phyloP scores from a whole-genome alignment of 1,139 yeast species.

The Debaryomycetaceae sp. region DNA sequence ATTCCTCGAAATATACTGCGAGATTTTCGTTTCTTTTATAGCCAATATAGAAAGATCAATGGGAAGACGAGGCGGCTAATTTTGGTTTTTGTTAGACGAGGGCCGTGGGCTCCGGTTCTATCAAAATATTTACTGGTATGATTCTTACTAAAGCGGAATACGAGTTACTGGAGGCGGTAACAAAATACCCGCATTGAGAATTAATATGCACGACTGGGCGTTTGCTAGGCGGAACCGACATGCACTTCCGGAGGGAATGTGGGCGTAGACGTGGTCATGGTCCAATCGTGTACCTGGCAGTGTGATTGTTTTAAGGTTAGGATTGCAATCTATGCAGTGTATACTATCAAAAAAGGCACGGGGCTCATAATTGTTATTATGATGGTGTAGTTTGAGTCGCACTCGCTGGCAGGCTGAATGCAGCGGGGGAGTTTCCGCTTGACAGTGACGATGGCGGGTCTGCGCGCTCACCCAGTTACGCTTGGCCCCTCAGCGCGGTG shows the following conservation, averaged over 20 bases:
- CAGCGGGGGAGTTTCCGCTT: no score
- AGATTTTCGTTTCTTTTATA: neutral
- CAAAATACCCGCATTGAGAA: neutral
- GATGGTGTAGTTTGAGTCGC: no score
- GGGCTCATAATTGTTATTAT: no score
- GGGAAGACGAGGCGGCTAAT: neutral
- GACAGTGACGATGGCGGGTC: no score
- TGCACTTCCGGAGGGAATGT: neutral
- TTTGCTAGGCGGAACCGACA: neutral
- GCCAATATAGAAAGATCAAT: neutral
- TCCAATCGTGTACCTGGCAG: neutral
- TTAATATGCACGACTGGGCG: no score
- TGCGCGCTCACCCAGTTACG: no score
- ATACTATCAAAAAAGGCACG: no score
- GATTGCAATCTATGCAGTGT: no score
- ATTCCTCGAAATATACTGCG: neutral
- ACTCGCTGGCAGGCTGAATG: no score
- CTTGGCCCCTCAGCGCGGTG: no score
- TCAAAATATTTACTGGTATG: neutral
- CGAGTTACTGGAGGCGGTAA: neutral
- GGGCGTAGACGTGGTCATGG: neutral
- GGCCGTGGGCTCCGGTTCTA: neutral
- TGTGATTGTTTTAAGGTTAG: neutral
- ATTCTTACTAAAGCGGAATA: neutral
- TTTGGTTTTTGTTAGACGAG: neutral